Evolutionary conservation across 352 stramenopile genomes (phyloP).

Genomic region (Phytophthora rubi): DNA sequence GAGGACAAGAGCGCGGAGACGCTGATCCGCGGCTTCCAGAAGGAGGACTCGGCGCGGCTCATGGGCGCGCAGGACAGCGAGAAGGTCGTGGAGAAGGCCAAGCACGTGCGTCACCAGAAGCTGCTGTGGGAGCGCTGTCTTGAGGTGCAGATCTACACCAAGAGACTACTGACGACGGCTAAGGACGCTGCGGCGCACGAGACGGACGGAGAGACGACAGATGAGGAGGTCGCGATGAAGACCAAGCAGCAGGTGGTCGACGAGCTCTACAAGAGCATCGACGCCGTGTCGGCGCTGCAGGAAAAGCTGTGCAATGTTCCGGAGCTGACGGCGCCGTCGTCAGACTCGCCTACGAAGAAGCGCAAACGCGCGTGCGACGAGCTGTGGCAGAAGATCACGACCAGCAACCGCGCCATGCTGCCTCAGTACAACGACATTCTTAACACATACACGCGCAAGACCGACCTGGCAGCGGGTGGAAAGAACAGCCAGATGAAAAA

Average conservation of each 20-base stretch:
- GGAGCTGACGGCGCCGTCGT: conserved; percentile 52
- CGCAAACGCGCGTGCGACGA: conserved; percentile 67
- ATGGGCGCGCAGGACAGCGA: conserved; percentile 82
- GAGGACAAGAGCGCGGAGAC: conserved; percentile 72
- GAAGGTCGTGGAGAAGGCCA: conserved; percentile 79
- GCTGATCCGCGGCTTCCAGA: conserved; percentile 80
- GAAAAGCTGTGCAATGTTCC: conserved; percentile 71
- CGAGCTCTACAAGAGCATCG: conserved; percentile 70
- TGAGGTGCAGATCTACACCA: conserved; percentile 88
- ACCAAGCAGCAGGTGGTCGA: conserved; percentile 49
- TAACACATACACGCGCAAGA: conserved; percentile 82
- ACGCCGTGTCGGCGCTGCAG: conserved; percentile 65
- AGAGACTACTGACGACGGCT: conserved; percentile 63
- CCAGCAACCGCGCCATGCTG: conserved; percentile 52
- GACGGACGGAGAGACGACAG: conserved; percentile 34
- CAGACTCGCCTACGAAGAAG: conserved; percentile 52
- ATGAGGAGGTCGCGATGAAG: conserved; percentile 25
- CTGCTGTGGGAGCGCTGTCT: conserved; percentile 86
- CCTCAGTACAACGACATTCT: conserved; percentile 87
- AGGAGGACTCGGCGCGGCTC: conserved; percentile 77
- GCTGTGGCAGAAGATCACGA: conserved; percentile 57
- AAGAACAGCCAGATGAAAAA: conserved; percentile 78
- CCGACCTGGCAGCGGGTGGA: conserved; percentile 57
- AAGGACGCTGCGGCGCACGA: conserved; percentile 40
- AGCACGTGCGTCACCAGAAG: conserved; percentile 85